Evolutionary conservation across 2,329 filamentous ascomycete species (phyloP).

Genomic region (Colletotrichum melonis): DNA sequence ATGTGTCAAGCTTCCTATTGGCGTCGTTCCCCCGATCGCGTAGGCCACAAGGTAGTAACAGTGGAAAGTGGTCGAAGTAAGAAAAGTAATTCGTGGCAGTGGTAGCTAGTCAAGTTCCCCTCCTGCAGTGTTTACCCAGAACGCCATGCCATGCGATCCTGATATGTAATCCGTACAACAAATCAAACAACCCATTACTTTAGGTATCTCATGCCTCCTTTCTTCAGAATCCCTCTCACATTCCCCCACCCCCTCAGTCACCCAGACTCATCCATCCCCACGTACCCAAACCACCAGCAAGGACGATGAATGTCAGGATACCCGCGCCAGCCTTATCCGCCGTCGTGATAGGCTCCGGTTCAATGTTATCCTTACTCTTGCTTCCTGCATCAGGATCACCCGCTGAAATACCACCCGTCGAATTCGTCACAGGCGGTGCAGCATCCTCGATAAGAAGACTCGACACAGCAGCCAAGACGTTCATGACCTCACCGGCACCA

Average conservation of each 20-base stretch:
- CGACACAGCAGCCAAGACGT: conserved; percentile 65
- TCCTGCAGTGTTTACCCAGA: conserved; percentile 16
- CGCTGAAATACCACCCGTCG: conserved; percentile 61
- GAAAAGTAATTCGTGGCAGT: neutral
- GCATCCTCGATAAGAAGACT: conserved; percentile 57
- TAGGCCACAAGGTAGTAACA: neutral
- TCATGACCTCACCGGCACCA: conserved; percentile 70
- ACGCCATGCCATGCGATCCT: conserved; percentile 35
- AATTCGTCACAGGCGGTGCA: conserved; percentile 54
- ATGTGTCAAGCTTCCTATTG: neutral
- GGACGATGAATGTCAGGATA: conserved; percentile 58
- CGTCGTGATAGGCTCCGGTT: conserved; percentile 50
- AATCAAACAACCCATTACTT: conserved; percentile 12
- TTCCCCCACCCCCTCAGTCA: neutral
- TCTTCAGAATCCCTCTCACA: neutral
- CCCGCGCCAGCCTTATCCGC: conserved; percentile 61
- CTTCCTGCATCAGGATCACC: conserved; percentile 55
- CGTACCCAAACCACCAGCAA: conserved; percentile 53
- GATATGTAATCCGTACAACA: conserved; percentile 25
- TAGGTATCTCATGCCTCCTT: neutral
- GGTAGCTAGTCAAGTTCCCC: neutral
- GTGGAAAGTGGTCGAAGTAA: neutral
- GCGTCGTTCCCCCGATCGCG: neutral
- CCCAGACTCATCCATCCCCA: conserved; percentile 62
- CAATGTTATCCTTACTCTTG: conserved; percentile 44